Percentiles rank a stretch among this genome's conserved stretches.
Conservation (phyloP, 257 asterid genomes). For the Solanum pinnatisectum region DNA sequence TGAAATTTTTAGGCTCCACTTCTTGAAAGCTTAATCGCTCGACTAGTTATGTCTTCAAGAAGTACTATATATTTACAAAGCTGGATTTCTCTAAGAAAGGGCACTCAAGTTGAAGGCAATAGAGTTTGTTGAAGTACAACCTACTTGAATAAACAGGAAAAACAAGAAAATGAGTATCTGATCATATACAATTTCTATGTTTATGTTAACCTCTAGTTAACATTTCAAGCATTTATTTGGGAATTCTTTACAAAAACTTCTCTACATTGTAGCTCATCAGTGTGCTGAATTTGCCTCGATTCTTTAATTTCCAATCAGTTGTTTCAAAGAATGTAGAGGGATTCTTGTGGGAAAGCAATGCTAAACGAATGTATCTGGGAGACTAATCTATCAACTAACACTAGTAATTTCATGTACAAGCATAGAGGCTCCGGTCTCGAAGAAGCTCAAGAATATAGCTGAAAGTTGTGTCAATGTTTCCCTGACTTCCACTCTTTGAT, state of each 20-base stretch:
- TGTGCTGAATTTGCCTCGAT: neutral
- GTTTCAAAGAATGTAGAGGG: neutral
- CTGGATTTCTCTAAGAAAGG: no score
- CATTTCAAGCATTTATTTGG: neutral
- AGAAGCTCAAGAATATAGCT: neutral
- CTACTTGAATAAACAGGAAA: neutral
- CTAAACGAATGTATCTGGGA: neutral
- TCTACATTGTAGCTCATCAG: neutral
- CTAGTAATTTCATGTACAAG: neutral
- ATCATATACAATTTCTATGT: neutral
- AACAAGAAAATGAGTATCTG: neutral
- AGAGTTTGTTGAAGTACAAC: neutral
- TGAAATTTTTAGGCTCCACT: no score
- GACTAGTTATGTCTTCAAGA: no score
- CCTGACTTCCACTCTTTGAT: conserved; percentile 69
- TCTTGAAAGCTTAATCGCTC: no score
- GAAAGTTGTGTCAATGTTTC: neutral
- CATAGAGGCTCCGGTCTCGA: neutral
- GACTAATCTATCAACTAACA: neutral
- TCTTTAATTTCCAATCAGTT: neutral
- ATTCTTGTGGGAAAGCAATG: neutral
- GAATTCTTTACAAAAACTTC: neutral
- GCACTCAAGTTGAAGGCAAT: no score
- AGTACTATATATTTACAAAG: no score
- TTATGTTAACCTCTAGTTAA: neutral